Base-by-base conservation (phyloP, 1,139 yeast species). In the Suhomyces ambrosiae region DNA sequence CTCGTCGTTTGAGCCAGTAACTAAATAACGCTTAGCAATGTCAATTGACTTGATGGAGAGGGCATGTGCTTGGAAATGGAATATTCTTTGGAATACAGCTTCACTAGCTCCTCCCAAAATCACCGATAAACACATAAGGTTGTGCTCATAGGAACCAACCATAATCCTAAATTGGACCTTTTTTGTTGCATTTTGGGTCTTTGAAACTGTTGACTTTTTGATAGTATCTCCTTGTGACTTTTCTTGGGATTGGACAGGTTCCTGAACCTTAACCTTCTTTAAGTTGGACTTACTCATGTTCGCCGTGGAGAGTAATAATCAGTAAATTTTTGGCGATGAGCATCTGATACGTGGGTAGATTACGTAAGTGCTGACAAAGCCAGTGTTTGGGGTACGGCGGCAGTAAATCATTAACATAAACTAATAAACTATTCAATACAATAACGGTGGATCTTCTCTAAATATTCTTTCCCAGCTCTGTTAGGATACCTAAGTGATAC, bases 131-230 rank as follows among this genome's bases (percentile, higher is more conserved):
- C 97, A 89, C 33, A 90, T 66, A 33, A 94, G 65, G 47, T 89
- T 88, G 64, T 94, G 98, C 64, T 94, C 98, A 54, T 94, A 92
- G 1, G 97, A 89, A 15, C 97, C 98, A 7, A 88, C 95, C 54
- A 92, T 76, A 27, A 92, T 80, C 54, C 98, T 73, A 49, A 92
- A 85, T 52, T 68, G 75, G 6, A 57, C 48, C 22, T 22, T 38
- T 8, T 33, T 16, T 7, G 23, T 7, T 12, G 16, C 16, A 14
- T n/a, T 23, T 23, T 21, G 23, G 22, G 24, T 22, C 15, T 7
- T 17, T 6, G 30, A 12, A 21, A 23, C n/a, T 4, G 34, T 23
- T 2, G 30, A n/a, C 10, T 23, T 24, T 14, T 11, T 17, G 11
- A 33, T 23, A 6, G 25, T 11, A 12, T 30, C 32, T 2, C 10